These are phyloP conservation scores for Thalassiosira tumida DNA, from an alignment of 352 stramenopile species.

Conservation along the genomic window DNA sequence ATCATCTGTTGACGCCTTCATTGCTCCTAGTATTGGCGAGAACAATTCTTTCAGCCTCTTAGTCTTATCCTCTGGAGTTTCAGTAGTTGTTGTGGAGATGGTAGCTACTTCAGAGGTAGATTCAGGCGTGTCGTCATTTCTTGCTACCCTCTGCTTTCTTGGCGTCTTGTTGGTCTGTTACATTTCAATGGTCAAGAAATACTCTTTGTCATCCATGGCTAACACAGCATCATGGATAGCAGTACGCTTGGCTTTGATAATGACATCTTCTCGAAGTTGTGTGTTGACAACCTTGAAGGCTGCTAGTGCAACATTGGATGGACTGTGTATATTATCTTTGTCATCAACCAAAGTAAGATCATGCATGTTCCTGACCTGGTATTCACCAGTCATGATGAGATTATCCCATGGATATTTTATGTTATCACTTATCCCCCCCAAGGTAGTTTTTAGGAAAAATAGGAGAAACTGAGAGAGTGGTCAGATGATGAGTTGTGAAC, in stretches of 20 bases:
- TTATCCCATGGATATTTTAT: too few relatives aligned
- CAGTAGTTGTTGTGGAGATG: too few relatives aligned
- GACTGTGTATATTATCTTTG: neutral
- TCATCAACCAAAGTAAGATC: neutral
- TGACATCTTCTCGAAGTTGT: neutral
- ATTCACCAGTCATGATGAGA: too few relatives aligned
- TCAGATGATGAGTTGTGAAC: too few relatives aligned
- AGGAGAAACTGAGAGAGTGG: too few relatives aligned
- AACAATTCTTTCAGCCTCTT: too few relatives aligned
- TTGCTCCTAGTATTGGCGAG: too few relatives aligned
- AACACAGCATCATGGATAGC: neutral
- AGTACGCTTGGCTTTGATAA: neutral
- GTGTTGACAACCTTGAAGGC: neutral
- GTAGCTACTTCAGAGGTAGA: too few relatives aligned
- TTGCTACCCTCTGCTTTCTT: neutral
- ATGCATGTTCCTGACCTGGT: neutral
- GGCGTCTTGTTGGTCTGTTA: neutral
- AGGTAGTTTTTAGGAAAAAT: too few relatives aligned
- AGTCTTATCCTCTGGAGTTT: too few relatives aligned
- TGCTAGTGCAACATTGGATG: conserved; percentile 2
- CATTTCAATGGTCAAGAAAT: conserved; percentile 5
- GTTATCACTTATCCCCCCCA: too few relatives aligned
- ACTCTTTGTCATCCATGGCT: neutral
- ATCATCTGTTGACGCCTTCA: too few relatives aligned
- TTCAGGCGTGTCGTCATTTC: neutral